phyloP scores from a whole-genome alignment of 345 rosid species.

The Eucalyptus curtisii region DNA sequence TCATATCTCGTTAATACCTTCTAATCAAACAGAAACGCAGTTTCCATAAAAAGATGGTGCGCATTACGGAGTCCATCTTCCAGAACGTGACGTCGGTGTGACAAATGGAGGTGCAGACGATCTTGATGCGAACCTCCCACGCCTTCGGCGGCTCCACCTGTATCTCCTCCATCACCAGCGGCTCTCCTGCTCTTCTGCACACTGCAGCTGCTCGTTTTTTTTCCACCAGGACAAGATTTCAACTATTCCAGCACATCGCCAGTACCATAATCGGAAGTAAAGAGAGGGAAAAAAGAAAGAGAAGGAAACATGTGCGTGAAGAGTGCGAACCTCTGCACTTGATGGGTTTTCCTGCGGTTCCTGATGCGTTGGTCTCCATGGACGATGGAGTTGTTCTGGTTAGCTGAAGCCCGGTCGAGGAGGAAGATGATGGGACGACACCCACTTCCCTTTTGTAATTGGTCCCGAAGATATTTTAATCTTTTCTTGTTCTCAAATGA shows the following conservation, averaged over 20 bases:
- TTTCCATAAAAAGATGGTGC: background rate
- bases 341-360: constrained; percentile 25
- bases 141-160: constrained; percentile 64
- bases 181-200: constrained; percentile 35
- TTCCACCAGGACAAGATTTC: background rate
- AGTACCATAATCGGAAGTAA: background rate
- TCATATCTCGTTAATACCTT: background rate
- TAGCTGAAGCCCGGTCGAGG: background rate
- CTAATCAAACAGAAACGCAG: too few relatives aligned
- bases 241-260: background rate
- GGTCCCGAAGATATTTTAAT: background rate
- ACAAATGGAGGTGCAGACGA: constrained; percentile 65
- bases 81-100: constrained; percentile 43
- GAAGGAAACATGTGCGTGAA: background rate
- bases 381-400: background rate
- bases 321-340: constrained; percentile 37
- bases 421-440: background rate
- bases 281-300: too few relatives aligned
- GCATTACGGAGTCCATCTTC: constrained; percentile 30
- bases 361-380: background rate
- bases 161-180: constrained; percentile 48
- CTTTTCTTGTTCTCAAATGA: background rate
- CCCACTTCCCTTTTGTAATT: background rate
- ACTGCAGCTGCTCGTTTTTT: constrained; percentile 34
- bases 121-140: constrained; percentile 57